Evolutionary conservation across 352 stramenopile species (phyloP).

Genomic region (Globisporangium okanoganense): DNA sequence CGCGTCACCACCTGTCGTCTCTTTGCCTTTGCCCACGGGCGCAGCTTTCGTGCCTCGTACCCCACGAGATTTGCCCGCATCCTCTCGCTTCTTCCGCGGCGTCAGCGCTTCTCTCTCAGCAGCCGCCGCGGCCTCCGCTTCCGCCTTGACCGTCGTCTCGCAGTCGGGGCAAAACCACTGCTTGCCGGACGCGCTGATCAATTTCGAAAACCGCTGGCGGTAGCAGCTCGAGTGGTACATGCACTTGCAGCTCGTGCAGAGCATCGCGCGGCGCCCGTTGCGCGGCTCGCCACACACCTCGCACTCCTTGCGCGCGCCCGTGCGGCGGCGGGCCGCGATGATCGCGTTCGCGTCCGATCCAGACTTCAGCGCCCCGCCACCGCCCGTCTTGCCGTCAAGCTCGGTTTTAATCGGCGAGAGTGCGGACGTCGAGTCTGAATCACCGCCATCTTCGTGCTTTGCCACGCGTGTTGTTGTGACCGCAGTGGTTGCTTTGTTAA

Average conservation of each 20-base stretch:
- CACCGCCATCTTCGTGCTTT: slow-evolving; percentile 1
- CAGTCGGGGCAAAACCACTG: slow-evolving; percentile 85
- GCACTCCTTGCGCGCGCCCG: slow-evolving; percentile 63
- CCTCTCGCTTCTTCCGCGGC: slow-evolving; percentile 35
- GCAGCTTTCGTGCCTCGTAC: slow-evolving; percentile 18
- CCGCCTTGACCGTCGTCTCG: slow-evolving; percentile 34
- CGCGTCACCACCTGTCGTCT: not conserved
- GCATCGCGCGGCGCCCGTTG: slow-evolving; percentile 69
- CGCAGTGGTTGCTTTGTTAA: not conserved
- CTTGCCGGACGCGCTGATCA: slow-evolving; percentile 52
- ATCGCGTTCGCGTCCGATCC: slow-evolving; percentile 65
- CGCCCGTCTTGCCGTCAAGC: slow-evolving; percentile 7
- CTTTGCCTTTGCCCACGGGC: not conserved
- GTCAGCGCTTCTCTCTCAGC: slow-evolving; percentile 36
- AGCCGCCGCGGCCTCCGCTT: slow-evolving; percentile 7
- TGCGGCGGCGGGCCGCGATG: slow-evolving; percentile 63
- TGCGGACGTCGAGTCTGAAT: slow-evolving; percentile 30
- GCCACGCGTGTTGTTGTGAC: not conserved
- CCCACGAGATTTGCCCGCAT: slow-evolving; percentile 19
- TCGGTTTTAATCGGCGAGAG: slow-evolving; percentile 20
- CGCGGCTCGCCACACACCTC: slow-evolving; percentile 70
- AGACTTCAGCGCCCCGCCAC: slow-evolving; percentile 41
- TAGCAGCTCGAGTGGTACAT: slow-evolving; percentile 87
- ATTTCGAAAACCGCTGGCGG: slow-evolving; percentile 70
- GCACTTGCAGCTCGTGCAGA: slow-evolving; percentile 75